phyloP scores from a whole-genome alignment of 345 rosid genomes.

The Hibiscus trionum region DNA sequence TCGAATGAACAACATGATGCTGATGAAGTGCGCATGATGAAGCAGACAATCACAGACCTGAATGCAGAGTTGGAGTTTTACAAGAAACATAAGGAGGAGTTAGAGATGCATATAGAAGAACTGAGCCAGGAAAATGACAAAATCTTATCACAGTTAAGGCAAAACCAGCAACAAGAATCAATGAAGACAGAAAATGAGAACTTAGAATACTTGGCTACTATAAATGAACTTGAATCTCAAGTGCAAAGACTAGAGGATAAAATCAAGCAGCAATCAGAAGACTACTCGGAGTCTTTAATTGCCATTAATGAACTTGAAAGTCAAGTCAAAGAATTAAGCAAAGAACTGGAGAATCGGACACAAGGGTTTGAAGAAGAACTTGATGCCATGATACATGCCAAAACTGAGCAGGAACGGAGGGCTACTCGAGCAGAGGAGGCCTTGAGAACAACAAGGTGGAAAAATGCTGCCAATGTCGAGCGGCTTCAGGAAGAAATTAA shows the following conservation, averaged over 20 bases:
- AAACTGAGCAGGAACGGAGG: constrained; percentile 70
- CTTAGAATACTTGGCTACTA: constrained; percentile 32
- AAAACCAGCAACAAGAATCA: constrained; percentile 39
- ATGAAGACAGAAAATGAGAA: constrained; percentile 27
- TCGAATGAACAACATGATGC: constrained; percentile 39
- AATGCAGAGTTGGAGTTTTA: constrained; percentile 49
- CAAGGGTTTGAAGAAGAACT: constrained; percentile 64
- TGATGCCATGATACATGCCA: constrained; percentile 47
- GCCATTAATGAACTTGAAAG: constrained; percentile 54
- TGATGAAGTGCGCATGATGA: constrained; percentile 37
- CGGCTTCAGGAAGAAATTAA: constrained; percentile 78
- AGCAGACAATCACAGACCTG: constrained; percentile 50
- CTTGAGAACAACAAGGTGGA: constrained; percentile 65
- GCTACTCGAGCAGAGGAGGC: constrained; percentile 86
- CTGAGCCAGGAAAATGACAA: constrained; percentile 51
- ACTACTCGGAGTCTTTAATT: constrained; percentile 56
- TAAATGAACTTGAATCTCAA: constrained; percentile 46
- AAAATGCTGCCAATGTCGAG: constrained; percentile 70
- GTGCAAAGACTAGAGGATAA: constrained; percentile 55
- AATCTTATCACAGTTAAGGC: constrained; percentile 39
- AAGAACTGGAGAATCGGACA: constrained; percentile 55
- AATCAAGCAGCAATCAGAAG: constrained; percentile 54
- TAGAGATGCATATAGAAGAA: constrained; percentile 64
- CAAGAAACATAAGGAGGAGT: constrained; percentile 58
- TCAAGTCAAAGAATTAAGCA: constrained; percentile 52